Conservation (phyloP, 331 rosid species). For the Prunus yedoensis region DNA sequence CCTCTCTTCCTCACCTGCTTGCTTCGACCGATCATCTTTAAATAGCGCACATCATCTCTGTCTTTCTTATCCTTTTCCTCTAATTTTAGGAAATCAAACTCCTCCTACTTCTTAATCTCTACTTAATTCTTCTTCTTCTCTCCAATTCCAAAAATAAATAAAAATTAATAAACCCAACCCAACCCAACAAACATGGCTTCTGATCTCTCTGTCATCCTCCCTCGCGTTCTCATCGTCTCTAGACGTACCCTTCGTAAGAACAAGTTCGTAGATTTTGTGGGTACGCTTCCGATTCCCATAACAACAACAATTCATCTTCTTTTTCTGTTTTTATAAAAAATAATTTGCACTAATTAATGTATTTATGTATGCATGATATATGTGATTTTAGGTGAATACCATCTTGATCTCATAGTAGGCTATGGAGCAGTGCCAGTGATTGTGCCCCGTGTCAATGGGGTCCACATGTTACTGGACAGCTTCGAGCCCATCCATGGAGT, state of each 20-base stretch:
- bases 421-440: conserved; percentile 89
- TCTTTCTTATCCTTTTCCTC: background rate
- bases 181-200: conserved; percentile 35
- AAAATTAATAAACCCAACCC: background rate
- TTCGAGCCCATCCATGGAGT: conserved; percentile 98
- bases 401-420: conserved; percentile 80
- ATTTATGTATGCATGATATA: background rate
- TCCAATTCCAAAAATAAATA: background rate
- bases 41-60: conserved; percentile 2
- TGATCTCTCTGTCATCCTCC: conserved; percentile 77
- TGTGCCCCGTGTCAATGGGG: conserved; percentile 85
- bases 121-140: background rate
- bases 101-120: background rate
- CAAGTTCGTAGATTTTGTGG: conserved; percentile 95
- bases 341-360: background rate
- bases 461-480: conserved; percentile 69
- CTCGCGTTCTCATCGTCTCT: conserved; percentile 91
- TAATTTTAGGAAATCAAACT: background rate
- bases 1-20: background rate
- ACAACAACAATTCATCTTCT: background rate
- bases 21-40: background rate
- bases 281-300: conserved; percentile 28
- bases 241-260: conserved; percentile 88
- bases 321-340: background rate
- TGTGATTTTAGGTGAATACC: conserved; percentile 66